Base-by-base conservation (phyloP, 2,329 filamentous ascomycete genomes). In the Cercospora brassicicola region DNA sequence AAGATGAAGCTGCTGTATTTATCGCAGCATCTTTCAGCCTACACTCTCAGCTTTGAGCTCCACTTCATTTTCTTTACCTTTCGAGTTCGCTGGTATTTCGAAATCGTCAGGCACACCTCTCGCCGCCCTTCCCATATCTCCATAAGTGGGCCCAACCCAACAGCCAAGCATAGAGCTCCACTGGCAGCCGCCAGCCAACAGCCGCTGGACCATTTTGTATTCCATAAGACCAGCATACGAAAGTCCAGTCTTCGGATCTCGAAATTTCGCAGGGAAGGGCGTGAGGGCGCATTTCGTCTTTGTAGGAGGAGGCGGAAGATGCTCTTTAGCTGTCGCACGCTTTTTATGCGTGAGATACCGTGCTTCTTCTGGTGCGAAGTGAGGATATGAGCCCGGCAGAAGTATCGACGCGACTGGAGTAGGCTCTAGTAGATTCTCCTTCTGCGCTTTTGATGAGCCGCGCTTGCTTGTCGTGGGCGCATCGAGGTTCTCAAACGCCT, bases 161-260 rank as follows among this genome's bases (percentile, higher is more conserved):
- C 90, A 91, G 5, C 92, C 93, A 31, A 96, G 80, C 73, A 95
- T 84, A 31, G 84, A 84, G 77, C 93, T 96, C 91, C 92, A 99
- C 67, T 87, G 87, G 78, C 93, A 94, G 55, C 92, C 89, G 53
- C 92, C 91, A 1, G 84, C 86, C 62, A 88, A 81, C 13, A 96
- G 85, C 65, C 90, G 88, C 75, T 92, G 90, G 56, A 98, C 90
- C 78, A 96, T 89, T 74, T 88, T 88, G 81, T 93, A 97, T 0
- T 93, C 94, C 70, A 90, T 87, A 53, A 88, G 83, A 77, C 94
- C 94, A 71, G 88, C 86, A 80, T 94, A 99, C 0, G 90, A 88
- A 15, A 98, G 84, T 0, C 92, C 91, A 0, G 94, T 98, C 73
- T 87, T 86, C 0, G 93, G 92, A 78, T 99, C 95, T 26, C 89